These are phyloP conservation scores for Verruconis gallopava DNA, from an alignment of 2,329 filamentous ascomycete genomes.

Conservation along the genomic window DNA sequence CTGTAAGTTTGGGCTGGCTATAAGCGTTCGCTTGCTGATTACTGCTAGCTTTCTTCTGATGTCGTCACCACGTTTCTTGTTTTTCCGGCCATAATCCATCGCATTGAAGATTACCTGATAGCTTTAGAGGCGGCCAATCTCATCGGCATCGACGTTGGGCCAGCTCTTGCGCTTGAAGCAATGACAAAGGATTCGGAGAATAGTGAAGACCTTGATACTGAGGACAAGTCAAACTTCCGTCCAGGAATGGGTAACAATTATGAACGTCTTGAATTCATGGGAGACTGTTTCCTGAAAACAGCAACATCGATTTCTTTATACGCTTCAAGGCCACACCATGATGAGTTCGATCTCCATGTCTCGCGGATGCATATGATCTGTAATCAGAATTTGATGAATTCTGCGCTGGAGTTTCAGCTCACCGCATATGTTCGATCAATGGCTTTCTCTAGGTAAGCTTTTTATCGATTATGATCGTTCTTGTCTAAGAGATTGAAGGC, in stretches of 20 bases:
- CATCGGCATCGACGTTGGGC: conserved; percentile 50
- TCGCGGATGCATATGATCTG: conserved; percentile 83
- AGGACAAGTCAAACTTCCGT: conserved; percentile 59
- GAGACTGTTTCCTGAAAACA: conserved; percentile 92
- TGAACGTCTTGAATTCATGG: conserved; percentile 84
- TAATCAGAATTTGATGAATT: conserved; percentile 78
- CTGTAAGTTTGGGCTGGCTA: conserved; percentile 38
- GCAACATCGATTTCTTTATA: conserved; percentile 82
- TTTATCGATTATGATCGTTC: conserved; percentile 9
- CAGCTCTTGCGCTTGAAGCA: conserved; percentile 68
- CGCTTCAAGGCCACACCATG: conserved; percentile 58
- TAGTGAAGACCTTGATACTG: conserved; percentile 53
- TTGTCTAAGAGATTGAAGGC: conserved; percentile 29
- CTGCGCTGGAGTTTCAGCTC: conserved; percentile 46
- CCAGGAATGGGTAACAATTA: conserved; percentile 89
- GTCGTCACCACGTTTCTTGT: conserved; percentile 61
- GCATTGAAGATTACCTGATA: conserved; percentile 71
- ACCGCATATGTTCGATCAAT: conserved; percentile 73
- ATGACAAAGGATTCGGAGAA: conserved; percentile 89
- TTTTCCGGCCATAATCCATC: conserved; percentile 74
- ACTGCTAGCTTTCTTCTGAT: conserved; percentile 47
- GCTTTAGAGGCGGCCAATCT: conserved; percentile 58
- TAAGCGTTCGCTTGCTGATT: conserved; percentile 13
- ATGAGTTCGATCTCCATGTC: conserved; percentile 81
- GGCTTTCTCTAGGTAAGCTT: conserved; percentile 55